phyloP scores from a whole-genome alignment of 768 basidiomycete species.

The Goffeauzyma gilvescens region DNA sequence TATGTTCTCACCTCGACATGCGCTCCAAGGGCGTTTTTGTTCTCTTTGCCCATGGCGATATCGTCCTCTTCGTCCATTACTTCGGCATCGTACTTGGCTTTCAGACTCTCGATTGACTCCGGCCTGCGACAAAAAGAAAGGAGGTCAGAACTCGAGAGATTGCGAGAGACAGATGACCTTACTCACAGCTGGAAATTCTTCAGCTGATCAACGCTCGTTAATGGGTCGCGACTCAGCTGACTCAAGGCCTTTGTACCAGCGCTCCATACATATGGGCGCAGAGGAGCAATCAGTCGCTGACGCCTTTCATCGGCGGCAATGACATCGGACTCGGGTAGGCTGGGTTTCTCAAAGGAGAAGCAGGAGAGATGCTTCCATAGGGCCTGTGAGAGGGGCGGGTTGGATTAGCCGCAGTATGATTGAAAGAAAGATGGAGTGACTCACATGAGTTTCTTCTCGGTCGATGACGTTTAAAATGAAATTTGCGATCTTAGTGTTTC shows the following conservation, averaged over 20 bases:
- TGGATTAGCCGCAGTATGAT: too few relatives aligned
- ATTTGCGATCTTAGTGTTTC: too few relatives aligned
- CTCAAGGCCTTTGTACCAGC: slow-evolving; percentile 7
- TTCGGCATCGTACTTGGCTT: slow-evolving; percentile 2
- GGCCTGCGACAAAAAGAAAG: not conserved
- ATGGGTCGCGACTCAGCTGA: slow-evolving; percentile 2
- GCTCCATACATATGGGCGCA: slow-evolving; percentile 2
- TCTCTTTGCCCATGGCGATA: not conserved
- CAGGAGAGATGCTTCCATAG: slow-evolving; percentile 7
- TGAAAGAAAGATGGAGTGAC: too few relatives aligned
- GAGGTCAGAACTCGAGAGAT: not conserved
- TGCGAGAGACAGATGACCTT: too few relatives aligned
- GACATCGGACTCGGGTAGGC: not conserved
- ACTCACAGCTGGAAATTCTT: slow-evolving; percentile 7
- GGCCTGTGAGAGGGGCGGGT: slow-evolving; percentile 1
- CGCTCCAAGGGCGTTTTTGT: not conserved
- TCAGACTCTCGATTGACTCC: not conserved
- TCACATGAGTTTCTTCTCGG: too few relatives aligned
- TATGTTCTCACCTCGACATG: not conserved
- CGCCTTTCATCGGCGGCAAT: slow-evolving; percentile 3
- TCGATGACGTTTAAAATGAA: too few relatives aligned
- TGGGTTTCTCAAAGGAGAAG: slow-evolving; percentile 1
- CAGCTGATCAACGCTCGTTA: slow-evolving; percentile 9
- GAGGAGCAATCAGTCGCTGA: slow-evolving; percentile 3
- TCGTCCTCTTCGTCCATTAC: slow-evolving; percentile 1